These are phyloP conservation scores for Phragmites australis DNA, from an alignment of 176 grass and related monocot species.

Conservation along the genomic window DNA sequence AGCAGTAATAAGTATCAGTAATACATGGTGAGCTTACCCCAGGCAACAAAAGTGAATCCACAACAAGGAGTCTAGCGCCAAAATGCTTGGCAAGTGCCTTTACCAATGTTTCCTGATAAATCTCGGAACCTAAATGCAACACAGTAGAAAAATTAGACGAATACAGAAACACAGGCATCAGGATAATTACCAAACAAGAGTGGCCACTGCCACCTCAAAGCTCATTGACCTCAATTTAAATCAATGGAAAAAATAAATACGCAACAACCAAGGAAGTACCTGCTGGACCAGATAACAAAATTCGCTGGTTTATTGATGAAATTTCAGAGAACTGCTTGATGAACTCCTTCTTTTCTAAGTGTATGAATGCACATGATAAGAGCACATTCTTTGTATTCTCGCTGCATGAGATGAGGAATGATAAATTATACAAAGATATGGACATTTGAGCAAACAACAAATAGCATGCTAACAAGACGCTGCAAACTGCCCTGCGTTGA, in stretches of 20 bases:
- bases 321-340: constrained; percentile 76
- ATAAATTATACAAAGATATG: constrained; percentile 41
- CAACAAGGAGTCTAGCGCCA: constrained; percentile 74
- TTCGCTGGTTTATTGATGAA: constrained; percentile 92
- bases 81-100: constrained; percentile 94
- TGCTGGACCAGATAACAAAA: constrained; percentile 94
- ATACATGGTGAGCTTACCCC: constrained; percentile 61
- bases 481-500: not conserved
- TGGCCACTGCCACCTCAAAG: not conserved
- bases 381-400: constrained; percentile 93
- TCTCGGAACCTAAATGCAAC: constrained; percentile 75
- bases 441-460: constrained; percentile 9
- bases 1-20: constrained; percentile 15
- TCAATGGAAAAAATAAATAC: constrained; percentile 4
- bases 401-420: constrained; percentile 46
- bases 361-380: constrained; percentile 79
- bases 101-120: constrained; percentile 95
- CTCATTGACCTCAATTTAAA: constrained; percentile 6
- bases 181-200: constrained; percentile 14
- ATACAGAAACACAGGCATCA: not conserved
- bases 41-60: constrained; percentile 92
- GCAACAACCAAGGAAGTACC: constrained; percentile 46
- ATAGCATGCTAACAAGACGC: constrained; percentile 14
- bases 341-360: constrained; percentile 90
- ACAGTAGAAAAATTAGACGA: constrained; percentile 33